Base-by-base conservation (phyloP, 805 yeast genomes). In the Wickerhamomyces rabaulensis region DNA sequence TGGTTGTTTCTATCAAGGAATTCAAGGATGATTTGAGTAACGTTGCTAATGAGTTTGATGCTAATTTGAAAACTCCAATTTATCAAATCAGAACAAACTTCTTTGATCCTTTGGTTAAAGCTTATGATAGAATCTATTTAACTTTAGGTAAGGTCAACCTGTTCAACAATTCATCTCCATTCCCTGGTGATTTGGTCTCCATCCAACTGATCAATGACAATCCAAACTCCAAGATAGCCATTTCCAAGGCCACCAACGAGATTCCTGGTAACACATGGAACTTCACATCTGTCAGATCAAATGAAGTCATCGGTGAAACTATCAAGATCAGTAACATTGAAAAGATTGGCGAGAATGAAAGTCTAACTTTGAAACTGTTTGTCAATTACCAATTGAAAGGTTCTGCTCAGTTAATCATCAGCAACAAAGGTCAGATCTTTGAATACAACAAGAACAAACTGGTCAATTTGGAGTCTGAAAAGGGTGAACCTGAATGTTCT, bases 1-100 rank as follows among this genome's bases (percentile, higher is more conserved):
- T 89, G 52, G 74, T 79, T 29, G 75, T 87, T 9, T 74, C 91
- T 2, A 78, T 88, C 40, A 87, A 87, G 62, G 95, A 87, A 61
- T 77, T 86, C 57, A 78, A 76, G 59, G 75, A 73, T 39, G 80
- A 76, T 45, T 41, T 54, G 46, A 54, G 43, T 19, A 58, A 52
- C 36, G 63, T 62, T 37, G 60, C 63, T 1, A 51, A 58, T 17
- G 71, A 66, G 38, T 58, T 63, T 26, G 68, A 66, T 38, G 58
- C 67, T 9, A 56, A 70, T 26, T 59, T 68, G 13, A 64, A 70
- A 27, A 65, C 78, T 3, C 83, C 90, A 16, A 78, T 83, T 52
- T 74, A 84, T 29, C 76, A 84, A 45, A 81, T 87, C 48, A 76
- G 79, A 60, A 80, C 86, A 7, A 75, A 82, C 46, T 74, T 72